A percentile compares a stretch with the other conserved stretches of the same genome.
Conservation (phyloP, 805 yeast species). For the Komagataella mondaviorum region DNA sequence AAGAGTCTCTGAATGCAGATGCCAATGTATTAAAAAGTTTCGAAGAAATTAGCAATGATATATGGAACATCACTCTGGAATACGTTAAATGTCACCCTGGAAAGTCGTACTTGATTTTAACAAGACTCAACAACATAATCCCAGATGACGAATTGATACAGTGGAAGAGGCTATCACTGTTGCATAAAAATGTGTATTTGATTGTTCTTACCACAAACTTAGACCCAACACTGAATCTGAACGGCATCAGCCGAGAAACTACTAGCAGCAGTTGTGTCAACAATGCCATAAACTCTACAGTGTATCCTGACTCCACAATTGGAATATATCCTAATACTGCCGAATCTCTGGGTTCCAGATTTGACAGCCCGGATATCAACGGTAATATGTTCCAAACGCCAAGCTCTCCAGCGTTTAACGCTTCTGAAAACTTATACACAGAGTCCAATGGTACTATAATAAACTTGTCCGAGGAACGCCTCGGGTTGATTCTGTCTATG, state of each 20-base stretch:
- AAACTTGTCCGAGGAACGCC: slow-evolving; percentile 35
- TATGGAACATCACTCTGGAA: slow-evolving; percentile 45
- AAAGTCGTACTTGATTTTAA: slow-evolving; percentile 49
- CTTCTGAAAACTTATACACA: neutral
- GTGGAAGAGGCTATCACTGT: slow-evolving; percentile 62
- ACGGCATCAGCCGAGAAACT: slow-evolving; percentile 8
- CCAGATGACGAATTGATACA: slow-evolving; percentile 75
- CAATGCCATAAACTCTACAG: neutral
- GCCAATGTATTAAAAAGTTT: slow-evolving; percentile 15
- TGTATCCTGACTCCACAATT: neutral
- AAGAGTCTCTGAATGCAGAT: slow-evolving; percentile 1
- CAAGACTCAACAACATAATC: slow-evolving; percentile 58
- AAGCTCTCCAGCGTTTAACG: neutral
- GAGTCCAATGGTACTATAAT: slow-evolving; percentile 15
- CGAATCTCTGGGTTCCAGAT: neutral
- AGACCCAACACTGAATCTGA: slow-evolving; percentile 25
- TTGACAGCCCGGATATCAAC: neutral
- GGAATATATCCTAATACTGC: neutral
- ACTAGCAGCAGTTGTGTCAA: slow-evolving; percentile 1
- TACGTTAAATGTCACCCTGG: slow-evolving; percentile 31
- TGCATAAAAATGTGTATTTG: slow-evolving; percentile 38
- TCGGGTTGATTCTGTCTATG: slow-evolving; percentile 43
- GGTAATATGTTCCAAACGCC: neutral
- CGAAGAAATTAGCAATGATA: slow-evolving; percentile 48
- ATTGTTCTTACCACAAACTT: slow-evolving; percentile 60